Evolutionary conservation across 2,329 filamentous ascomycete genomes (phyloP), one percentile per base, ranked within the genome.

Genomic region (Fusarium ambrosium): DNA sequence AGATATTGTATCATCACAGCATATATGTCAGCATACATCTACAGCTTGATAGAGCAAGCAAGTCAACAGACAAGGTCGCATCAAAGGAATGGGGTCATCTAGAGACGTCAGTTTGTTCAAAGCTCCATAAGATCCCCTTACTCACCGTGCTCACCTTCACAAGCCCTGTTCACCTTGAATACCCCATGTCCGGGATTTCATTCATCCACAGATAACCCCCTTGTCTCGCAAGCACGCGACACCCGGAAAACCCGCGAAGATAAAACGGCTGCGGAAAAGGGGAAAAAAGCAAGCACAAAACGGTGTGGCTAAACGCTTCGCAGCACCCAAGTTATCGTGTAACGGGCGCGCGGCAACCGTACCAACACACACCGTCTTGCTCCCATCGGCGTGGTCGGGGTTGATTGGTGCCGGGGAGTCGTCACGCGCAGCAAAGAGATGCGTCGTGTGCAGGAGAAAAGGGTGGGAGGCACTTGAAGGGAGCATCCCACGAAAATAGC

Each of bases 391-490:
- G 68, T 74, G 63, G 69, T 58, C 18, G 18, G 65, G 56, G 55
- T 45, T 75, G 76, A 70, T 77, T 76, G 72, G 77, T 59, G 65
- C 62, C 53, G 34, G 34, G 11, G 20, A n/a, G 34, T 29, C 53
- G 48, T 62, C 72, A 65, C 60, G 62, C 61, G 64, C 61, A 56
- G 62, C n/a, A 56, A 73, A 68, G 48, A 37, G 29, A 56, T 65
- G 16, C 18, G 39, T 20, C 51, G 32, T 63, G 60, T 37, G 32
- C 34, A 58, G 64, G 64, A 48, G 37, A 18, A 64, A 18, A 64
- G 51, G 63, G 62, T 68, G 64, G 24, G 56, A 45, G 56, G 62
- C 48, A 51, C 48, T 51, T 29, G 62, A 39, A 55, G 48, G 43
- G 22, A 58, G 34, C 36, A 11, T 37, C 36, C 18, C 58, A 37